Conservation (phyloP, 805 yeast genomes). For the Brettanomyces naardenensis region DNA sequence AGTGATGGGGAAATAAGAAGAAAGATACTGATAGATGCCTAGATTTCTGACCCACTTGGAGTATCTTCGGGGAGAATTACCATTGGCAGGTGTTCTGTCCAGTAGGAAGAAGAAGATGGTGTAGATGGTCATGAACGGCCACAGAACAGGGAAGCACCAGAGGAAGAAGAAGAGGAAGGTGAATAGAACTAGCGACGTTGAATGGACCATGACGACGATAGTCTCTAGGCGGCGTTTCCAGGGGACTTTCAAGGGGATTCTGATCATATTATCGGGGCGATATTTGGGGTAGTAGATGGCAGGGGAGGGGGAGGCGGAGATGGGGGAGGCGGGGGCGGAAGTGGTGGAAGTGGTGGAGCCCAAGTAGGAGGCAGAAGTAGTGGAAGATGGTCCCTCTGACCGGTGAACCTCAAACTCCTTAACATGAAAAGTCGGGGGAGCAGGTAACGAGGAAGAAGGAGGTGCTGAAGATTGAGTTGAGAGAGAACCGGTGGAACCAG, state of each 20-base stretch:
- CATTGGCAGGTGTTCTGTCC: conserved; percentile 70
- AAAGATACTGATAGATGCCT: conserved; percentile 61
- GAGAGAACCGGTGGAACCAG: too few relatives aligned
- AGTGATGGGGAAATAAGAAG: conserved; percentile 69
- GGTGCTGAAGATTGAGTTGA: too few relatives aligned
- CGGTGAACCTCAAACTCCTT: too few relatives aligned
- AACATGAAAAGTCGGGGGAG: too few relatives aligned
- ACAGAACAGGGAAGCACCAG: conserved; percentile 39
- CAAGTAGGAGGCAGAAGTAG: too few relatives aligned
- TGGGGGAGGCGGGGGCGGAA: too few relatives aligned
- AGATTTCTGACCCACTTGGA: conserved; percentile 50
- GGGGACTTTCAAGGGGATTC: conserved; percentile 57
- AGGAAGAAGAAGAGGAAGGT: conserved; percentile 44
- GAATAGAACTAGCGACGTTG: conserved; percentile 55
- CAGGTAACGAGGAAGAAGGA: too few relatives aligned
- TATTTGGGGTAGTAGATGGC: conserved; percentile 12
- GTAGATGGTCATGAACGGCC: conserved; percentile 65
- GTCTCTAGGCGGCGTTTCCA: conserved; percentile 55
- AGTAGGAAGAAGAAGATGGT: conserved; percentile 43
- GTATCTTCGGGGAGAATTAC: conserved; percentile 51
- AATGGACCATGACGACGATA: conserved; percentile 62
- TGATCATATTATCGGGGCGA: conserved; percentile 26
- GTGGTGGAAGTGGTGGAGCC: too few relatives aligned
- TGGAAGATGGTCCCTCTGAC: too few relatives aligned
- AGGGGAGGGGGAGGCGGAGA: too few relatives aligned